Base-by-base conservation (phyloP, 148 eudicot genomes). In the Chenopodium berlandieri region DNA sequence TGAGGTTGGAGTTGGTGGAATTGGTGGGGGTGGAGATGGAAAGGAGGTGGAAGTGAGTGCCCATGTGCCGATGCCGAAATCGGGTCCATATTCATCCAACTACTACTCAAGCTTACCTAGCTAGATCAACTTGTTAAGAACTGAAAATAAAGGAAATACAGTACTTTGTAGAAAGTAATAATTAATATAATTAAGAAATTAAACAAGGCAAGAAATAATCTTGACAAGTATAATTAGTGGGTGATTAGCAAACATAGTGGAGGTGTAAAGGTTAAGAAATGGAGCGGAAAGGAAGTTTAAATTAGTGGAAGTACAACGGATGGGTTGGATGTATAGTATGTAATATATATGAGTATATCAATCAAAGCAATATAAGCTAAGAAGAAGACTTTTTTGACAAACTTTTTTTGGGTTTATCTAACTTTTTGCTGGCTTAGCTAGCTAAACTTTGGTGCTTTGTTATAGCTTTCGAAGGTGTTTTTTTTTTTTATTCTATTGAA, bases 21-120 rank as follows among this genome's bases (percentile, higher is more conserved):
- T 47, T 86, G 91, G 27, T 84, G 92, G 68, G 66, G 86, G 37
- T 80, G 86, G 3, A 87, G 88, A 52, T 86, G 86, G 50, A 87
- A 85, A 14, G 89, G 87, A 0, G 91, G 84, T 31, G 83, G 88
- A 4, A 87, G 85, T 5, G 88, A 82, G 78, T 89, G 86, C 19
- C 88, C 82, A 84, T 81, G 88, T 25, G 78, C 63, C 65, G 78
- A 80, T 78, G 84, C 78, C 13, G 81, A 56, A 13, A 80, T 79
- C 37, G 79, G 84, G 82, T 87, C 87, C 87, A 87, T 87, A 68
- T 9, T 75, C 32, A 64, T 47, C 20, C n/a, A 37, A 71, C 14
- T 1, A 32, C n/a, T 14, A 66, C 31, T 1, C 20, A 54, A 9
- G 11, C 14, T 20, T 40, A 13, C 13, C 22, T 20, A 4, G 4